Base-by-base conservation (phyloP, 306 rosid genomes). In the Rosa lucieae region DNA sequence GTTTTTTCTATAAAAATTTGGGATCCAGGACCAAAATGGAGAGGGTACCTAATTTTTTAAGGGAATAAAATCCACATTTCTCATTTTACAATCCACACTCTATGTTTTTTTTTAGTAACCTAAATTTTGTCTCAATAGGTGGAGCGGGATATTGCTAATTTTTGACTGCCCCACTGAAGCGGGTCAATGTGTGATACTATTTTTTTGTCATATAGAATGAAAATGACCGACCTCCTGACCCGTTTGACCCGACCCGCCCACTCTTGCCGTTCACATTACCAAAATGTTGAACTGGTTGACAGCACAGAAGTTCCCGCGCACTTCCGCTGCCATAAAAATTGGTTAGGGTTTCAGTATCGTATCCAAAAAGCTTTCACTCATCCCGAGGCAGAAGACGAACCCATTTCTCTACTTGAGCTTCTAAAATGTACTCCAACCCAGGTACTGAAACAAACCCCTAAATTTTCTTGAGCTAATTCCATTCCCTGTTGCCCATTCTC, bases 291-390 rank as follows among this genome's bases (percentile, higher is more conserved):
- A 23, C 17, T 10, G 6, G 0, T 20, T 32, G 43, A 63, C 43
- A 63, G 42, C 10, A 63, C 43, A 63, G 43, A 0, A 67, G 6
- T 67, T 67, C 71, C 71, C 71, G 71, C 71, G 71, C 69, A 32
- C n/a, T 32, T 63, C 44, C 10, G 9, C 20, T 32, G 69, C 43
- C 32, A 32, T 63, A 63, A 32, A 35, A 35, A 5, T 32, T 5
- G 69, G 43, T 66, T 66, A 32, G 23, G 44, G 70, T 66, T 66
- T 66, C 12, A 15, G 13, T 7, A 6, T 35, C 70, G 70, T 66
- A 17, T 0, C 14, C 21, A 35, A 35, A 1, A 32, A 32, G 43
- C 43, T 29, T 12, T 32, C 70, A 35, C 70, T 12, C 44, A 13
- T 66, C 70, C 14, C 48, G 47, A 67, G 47, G 23, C 47, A 67